Evolutionary conservation across 2,329 filamentous ascomycete species (phyloP).

Genomic region (Alternaria triticimaculans): DNA sequence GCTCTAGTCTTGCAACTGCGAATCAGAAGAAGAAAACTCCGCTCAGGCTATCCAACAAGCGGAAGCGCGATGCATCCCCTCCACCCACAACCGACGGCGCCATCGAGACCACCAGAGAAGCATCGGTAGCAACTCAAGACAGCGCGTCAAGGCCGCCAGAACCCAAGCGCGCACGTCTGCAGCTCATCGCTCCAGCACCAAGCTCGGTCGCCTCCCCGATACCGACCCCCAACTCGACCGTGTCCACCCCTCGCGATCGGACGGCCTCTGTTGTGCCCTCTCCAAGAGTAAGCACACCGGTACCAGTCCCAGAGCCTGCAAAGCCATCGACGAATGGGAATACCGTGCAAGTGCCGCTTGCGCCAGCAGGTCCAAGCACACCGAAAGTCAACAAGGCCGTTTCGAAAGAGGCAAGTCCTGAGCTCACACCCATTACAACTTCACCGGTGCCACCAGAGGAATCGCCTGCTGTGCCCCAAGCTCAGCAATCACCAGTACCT

Average conservation of each 20-base stretch:
- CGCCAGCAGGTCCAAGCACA: conserved; percentile 51
- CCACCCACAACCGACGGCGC: conserved; percentile 26
- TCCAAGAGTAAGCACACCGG: conserved; percentile 17
- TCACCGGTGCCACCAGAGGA: conserved; percentile 22
- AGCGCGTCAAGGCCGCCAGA: conserved; percentile 35
- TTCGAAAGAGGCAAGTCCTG: conserved; percentile 14
- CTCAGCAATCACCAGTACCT: conserved; percentile 7
- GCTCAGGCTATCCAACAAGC: conserved; percentile 54
- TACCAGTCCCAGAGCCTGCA: conserved; percentile 20
- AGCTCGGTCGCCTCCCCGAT: conserved; percentile 16
- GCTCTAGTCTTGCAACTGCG: conserved; percentile 22
- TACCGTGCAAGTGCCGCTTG: conserved; percentile 51
- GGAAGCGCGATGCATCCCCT: conserved; percentile 61
- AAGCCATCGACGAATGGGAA: conserved; percentile 23
- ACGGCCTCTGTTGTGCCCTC: conserved; percentile 20
- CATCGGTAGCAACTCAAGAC: conserved; percentile 37
- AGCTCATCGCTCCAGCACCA: conserved; percentile 23
- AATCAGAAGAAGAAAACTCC: conserved; percentile 32
- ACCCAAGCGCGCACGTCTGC: conserved; percentile 38
- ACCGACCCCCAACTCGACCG: conserved; percentile 16
- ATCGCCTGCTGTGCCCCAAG: conserved; percentile 14
- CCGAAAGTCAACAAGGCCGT: conserved; percentile 27
- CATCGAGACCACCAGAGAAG: conserved; percentile 23
- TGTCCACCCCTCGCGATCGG: conserved; percentile 15
- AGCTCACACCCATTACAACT: conserved; percentile 24